Evolutionary conservation across 306 rosid species (phyloP), one percentile per base, ranked within the genome.

Genomic region (Mimosa bimucronata): DNA sequence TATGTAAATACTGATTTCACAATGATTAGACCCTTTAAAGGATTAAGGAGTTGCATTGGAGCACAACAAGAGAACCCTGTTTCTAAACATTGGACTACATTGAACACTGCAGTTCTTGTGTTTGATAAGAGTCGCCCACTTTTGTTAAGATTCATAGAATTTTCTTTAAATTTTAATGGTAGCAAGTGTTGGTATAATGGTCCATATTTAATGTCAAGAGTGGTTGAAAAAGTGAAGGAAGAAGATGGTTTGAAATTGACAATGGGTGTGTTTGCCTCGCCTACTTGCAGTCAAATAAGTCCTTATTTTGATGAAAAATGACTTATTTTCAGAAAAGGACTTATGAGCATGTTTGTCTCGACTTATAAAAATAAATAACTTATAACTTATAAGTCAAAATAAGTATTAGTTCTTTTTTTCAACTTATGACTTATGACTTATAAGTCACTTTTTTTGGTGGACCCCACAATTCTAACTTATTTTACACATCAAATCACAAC

Each of bases 121-220:
- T 95, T 92, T 68, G 97, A 95, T 45, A 78, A 66, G 86, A 89
- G 90, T 4, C 98, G 92, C 78, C 99, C 97, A 18, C 96, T 95
- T 76, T 46, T 95, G 80, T 65, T 71, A 13, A 87, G 77, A 30
- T 95, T 95, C 85, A 91, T 91, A 21, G 97, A 93, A 19, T 93
- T 95, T 83, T 86, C 92, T 0, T 74, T 64, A 31, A 89, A 91
- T 75, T 95, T 91, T 81, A 88, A 93, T 84, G 99, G 98, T 7
- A 95, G 80, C 60, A 88, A 46, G 76, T 91, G 97, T 97, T 97
- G 98, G 23, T 83, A 90, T 65, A 95, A 95, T 76, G 99, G 97
- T 71, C 98, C 99, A 2, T 92, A 91, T 82, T 65, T 95, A 75
- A 94, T 92, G 62, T 88, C 98, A 0, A 89, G 96, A 79, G 97